phyloP scores from a whole-genome alignment of 331 rosid genomes.

The Quercus phellos region DNA sequence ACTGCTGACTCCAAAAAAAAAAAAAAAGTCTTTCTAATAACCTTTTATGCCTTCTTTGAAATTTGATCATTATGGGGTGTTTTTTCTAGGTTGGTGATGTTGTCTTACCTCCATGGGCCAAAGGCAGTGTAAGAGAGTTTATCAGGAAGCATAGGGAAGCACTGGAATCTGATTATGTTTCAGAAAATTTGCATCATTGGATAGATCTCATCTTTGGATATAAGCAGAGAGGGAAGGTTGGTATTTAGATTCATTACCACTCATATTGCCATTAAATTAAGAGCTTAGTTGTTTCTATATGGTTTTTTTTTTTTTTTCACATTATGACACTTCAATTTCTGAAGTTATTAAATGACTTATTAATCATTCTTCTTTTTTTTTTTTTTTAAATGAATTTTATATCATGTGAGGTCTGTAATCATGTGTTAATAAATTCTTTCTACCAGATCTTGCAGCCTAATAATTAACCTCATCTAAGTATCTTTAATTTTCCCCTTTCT shows the following conservation, averaged over 20 bases:
- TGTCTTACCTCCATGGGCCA: conserved; percentile 93
- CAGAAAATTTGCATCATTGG: conserved; percentile 97
- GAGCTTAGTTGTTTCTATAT: not conserved
- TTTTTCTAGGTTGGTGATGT: conserved; percentile 84
- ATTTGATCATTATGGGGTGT: conserved; percentile 19
- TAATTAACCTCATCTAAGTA: not conserved
- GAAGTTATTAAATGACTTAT: not conserved
- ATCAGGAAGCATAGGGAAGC: conserved; percentile 98
- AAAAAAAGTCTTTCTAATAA: not conserved
- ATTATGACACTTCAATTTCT: not conserved
- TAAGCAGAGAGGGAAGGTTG: conserved; percentile 99
- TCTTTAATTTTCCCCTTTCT: too few species aligned
- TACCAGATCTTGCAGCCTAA: not conserved
- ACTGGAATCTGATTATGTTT: conserved; percentile 87
- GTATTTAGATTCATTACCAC: conserved; percentile 33
- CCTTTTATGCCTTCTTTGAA: not conserved
- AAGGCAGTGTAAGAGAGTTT: conserved; percentile 90
- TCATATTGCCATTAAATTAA: conserved; percentile 3
- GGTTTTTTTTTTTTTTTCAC: not conserved
- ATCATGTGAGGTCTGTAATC: not conserved
- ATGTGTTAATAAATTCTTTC: not conserved
- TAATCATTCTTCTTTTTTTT: not conserved
- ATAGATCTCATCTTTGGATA: conserved; percentile 96
- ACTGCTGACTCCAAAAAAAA: not conserved
- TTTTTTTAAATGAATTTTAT: not conserved